Percentiles rank a stretch among this genome's conserved stretches.
Evolutionary conservation across 2,329 filamentous ascomycete species (phyloP).

Genomic region (Podosphaera aphanis): DNA sequence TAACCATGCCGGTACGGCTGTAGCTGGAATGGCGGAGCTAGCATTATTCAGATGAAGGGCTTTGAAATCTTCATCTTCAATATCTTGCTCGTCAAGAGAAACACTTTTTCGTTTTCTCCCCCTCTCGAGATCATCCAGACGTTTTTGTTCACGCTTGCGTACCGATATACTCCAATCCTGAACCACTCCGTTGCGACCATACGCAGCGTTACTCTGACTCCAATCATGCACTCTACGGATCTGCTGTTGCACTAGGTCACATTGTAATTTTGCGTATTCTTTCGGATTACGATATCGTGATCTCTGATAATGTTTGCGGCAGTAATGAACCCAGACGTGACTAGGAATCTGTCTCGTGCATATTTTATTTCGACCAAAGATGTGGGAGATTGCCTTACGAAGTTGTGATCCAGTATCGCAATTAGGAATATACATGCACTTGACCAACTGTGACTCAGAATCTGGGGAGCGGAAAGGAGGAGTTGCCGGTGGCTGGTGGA

Average conservation of each 20-base stretch:
- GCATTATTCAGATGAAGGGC: slow-evolving; percentile 5
- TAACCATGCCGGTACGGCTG: slow-evolving; percentile 16
- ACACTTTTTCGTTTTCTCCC: slow-evolving; percentile 10
- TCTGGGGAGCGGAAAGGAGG: neutral
- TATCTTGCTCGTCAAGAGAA: slow-evolving; percentile 8
- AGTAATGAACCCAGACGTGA: slow-evolving; percentile 51
- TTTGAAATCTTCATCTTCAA: slow-evolving; percentile 5
- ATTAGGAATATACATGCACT: slow-evolving; percentile 31
- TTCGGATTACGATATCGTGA: slow-evolving; percentile 42
- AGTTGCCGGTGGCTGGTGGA: neutral
- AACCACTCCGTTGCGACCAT: slow-evolving; percentile 22
- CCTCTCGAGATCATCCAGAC: slow-evolving; percentile 22
- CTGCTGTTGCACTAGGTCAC: slow-evolving; percentile 37
- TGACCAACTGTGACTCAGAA: slow-evolving; percentile 4
- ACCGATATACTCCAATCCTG: slow-evolving; percentile 36
- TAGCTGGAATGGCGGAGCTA: slow-evolving; percentile 8
- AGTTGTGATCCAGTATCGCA: slow-evolving; percentile 36
- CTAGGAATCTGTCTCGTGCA: slow-evolving; percentile 48
- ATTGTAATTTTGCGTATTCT: slow-evolving; percentile 37
- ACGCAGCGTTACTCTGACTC: slow-evolving; percentile 26
- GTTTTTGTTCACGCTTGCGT: slow-evolving; percentile 39
- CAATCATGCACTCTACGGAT: slow-evolving; percentile 38
- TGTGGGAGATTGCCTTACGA: slow-evolving; percentile 57
- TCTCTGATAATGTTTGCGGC: slow-evolving; percentile 65
- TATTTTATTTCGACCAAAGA: slow-evolving; percentile 64